Evolutionary conservation across 306 rosid species (phyloP), one percentile per base, ranked within the genome.

Genomic region (Pueraria montana): DNA sequence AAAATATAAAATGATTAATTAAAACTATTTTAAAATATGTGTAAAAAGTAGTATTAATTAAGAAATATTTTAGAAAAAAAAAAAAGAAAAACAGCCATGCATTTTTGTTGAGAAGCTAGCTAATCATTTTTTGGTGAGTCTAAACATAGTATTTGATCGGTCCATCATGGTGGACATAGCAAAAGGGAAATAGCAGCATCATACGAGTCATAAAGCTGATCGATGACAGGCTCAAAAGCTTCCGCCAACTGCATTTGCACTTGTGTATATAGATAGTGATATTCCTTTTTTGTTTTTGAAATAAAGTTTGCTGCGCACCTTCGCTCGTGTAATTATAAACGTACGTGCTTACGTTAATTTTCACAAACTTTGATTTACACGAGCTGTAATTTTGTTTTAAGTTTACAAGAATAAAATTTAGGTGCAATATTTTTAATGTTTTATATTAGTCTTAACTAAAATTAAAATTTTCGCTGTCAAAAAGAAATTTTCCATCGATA

Each of bases 131-230:
- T 58, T 49, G 46, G 78, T 61, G 74, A 76, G 82, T 55, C 34
- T 59, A 62, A 78, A 83, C 87, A 81, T 84, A 49, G 88, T 73
- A 82, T 85, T 74, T 79, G 83, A 74, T 78, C 72, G 59, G 92
- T 87, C 84, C 82, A 85, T 86, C 88, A 74, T 81, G 40, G 14
- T 77, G 82, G 83, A 70, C 83, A 59, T 43, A 26, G 21, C 86
- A 70, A 81, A 87, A 83, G 82, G 74, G 80, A 14, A 63, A 83
- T 40, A 72, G 61, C 30, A 79, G 71, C 46, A 67, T 74, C 79
- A 59, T 79, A 76, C 17, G 24, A 70, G 5, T 56, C 85, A 79
- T 81, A 82, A 82, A 87, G 90, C 88, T 82, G 80, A 81, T 67
- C 76, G 12, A 21, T 67, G 59, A 72, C 89, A 80, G 64, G 3